Evolutionary conservation across 257 asterid genomes (phyloP).

Genomic region (Prunella vulgaris): DNA sequence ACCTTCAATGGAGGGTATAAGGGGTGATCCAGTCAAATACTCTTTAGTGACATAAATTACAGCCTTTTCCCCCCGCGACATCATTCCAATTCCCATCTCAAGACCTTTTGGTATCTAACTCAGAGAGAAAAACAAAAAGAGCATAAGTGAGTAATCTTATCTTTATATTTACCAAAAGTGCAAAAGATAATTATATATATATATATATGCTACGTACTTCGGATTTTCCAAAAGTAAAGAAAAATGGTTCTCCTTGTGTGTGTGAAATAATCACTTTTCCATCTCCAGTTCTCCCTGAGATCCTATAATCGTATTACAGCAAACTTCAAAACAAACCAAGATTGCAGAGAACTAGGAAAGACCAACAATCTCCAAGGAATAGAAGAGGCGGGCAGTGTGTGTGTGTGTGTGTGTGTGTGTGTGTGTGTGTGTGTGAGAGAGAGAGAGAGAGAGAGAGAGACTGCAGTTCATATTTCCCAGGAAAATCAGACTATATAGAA

Average conservation of each 20-base stretch:
- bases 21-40: conserved; percentile 50
- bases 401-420: no score
- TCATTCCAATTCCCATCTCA: conserved; percentile 91
- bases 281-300: conserved; percentile 75
- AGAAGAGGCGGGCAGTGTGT: background rate
- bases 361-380: background rate
- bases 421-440: no score
- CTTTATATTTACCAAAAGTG: conserved; percentile 1
- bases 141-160: background rate
- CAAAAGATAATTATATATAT: background rate
- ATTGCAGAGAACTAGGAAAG: background rate
- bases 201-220: conserved; percentile 46
- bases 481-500: conserved; percentile 15
- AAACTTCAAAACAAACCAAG: background rate
- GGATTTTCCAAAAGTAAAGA: conserved; percentile 85
- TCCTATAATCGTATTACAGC: conserved; percentile 39
- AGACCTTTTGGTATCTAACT: conserved; percentile 86
- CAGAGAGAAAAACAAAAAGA: conserved; percentile 15
- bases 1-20: conserved; percentile 55
- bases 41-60: conserved; percentile 61
- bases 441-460: background rate
- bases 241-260: conserved; percentile 66
- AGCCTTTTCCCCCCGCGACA: conserved; percentile 88
- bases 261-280: conserved; percentile 59
- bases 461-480: background rate